These are phyloP conservation scores for Prunella vulgaris DNA, from an alignment of 257 asterid genomes.

Conservation along the genomic window DNA sequence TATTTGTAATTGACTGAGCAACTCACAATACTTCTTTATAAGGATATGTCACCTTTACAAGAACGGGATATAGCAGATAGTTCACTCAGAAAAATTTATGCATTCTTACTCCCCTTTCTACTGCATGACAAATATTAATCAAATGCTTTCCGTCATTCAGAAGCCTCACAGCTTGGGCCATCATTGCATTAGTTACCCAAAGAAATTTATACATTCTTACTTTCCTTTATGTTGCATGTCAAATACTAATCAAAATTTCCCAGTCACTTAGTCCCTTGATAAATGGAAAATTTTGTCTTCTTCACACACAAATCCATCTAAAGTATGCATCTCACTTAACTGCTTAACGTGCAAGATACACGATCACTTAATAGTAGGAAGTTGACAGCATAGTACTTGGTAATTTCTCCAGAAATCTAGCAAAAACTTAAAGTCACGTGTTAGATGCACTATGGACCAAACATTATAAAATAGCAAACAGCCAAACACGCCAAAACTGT, in stretches of 20 bases:
- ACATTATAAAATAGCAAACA: background rate
- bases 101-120: conserved; percentile 5
- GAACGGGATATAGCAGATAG: conserved; percentile 18
- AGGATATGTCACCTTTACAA: conserved; percentile 24
- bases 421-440: background rate
- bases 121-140: background rate
- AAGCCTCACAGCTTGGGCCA: background rate
- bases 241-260: background rate
- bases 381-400: background rate
- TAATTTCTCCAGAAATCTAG: background rate
- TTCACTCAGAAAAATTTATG: background rate
- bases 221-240: conserved; percentile 5
- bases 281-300: background rate
- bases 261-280: background rate
- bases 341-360: background rate
- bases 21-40: conserved; percentile 17
- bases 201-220: conserved; percentile 4
- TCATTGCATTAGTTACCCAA: background rate
- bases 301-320: background rate
- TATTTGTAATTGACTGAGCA: conserved; percentile 17
- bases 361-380: background rate
- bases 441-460: background rate
- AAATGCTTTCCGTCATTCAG: background rate
- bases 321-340: background rate
- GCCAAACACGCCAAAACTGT: background rate